Evolutionary conservation across 75 land plant genomes (phyloP).

Genomic region (Ceratopteris richardii): DNA sequence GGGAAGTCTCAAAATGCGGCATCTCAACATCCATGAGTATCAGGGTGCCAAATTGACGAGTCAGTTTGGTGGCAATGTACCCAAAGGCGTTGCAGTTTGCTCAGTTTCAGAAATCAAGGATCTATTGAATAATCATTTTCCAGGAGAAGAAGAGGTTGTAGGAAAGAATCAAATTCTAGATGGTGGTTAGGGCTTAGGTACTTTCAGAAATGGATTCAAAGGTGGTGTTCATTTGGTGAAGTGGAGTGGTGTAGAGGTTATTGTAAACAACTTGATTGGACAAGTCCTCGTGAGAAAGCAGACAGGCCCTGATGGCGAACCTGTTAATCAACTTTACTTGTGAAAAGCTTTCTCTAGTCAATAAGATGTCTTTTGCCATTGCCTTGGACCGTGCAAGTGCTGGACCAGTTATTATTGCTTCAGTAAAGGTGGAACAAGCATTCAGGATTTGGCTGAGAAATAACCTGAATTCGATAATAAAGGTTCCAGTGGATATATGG

Average conservation of each 20-base stretch:
- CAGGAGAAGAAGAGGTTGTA: no score
- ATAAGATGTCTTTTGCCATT: slow-evolving; percentile 99
- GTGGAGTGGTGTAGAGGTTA: slow-evolving; percentile 58
- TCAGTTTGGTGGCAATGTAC: no score
- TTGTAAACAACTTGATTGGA: slow-evolving; percentile 95
- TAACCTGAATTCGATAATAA: slow-evolving; percentile 89
- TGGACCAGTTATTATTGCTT: slow-evolving; percentile 97
- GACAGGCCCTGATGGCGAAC: slow-evolving; percentile 94
- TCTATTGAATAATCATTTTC: no score
- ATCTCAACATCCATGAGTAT: no score
- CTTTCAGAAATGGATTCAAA: slow-evolving; percentile 82
- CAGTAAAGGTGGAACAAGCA: slow-evolving; percentile 94
- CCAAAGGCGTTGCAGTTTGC: no score
- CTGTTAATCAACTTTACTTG: slow-evolving; percentile 93
- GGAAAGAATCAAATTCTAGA: slow-evolving; percentile 94
- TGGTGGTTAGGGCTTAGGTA: slow-evolving; percentile 91
- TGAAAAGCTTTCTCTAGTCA: slow-evolving; percentile 76
- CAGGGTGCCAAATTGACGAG: no score
- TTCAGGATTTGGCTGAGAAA: slow-evolving; percentile 98
- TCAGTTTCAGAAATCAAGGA: no score
- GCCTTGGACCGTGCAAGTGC: slow-evolving; percentile 89
- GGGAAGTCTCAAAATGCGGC: no score
- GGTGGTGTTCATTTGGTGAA: slow-evolving; percentile 96
- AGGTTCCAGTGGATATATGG: slow-evolving; percentile 91
- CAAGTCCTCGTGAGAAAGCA: slow-evolving; percentile 95